Evolutionary conservation across 306 rosid species (phyloP).

Genomic region (Casuarina equisetifolia): DNA sequence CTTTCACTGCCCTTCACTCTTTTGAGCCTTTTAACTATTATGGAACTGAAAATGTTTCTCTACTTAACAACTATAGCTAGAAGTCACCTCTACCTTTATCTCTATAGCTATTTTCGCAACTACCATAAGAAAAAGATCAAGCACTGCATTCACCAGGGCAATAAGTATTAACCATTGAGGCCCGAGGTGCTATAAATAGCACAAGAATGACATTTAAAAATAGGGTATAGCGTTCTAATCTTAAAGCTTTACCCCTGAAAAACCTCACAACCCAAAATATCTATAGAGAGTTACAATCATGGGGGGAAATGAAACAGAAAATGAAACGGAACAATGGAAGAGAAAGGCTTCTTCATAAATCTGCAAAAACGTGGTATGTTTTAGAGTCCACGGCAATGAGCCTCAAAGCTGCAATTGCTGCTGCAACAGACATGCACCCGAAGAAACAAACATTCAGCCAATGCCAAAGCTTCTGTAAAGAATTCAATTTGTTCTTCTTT

Average conservation of each 20-base stretch:
- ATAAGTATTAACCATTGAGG: too few species aligned
- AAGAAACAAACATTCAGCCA: constrained; percentile 87
- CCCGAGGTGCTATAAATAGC: neutral
- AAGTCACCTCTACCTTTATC: too few species aligned
- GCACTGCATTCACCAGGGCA: too few species aligned
- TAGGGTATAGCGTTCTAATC: neutral
- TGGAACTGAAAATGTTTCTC: too few species aligned
- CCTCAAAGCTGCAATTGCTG: constrained; percentile 74
- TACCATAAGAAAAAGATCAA: too few species aligned
- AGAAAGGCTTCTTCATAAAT: constrained; percentile 44
- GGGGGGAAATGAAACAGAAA: neutral
- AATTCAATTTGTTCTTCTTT: constrained; percentile 57
- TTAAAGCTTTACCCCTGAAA: neutral
- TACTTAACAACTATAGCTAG: too few species aligned
- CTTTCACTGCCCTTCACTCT: too few species aligned
- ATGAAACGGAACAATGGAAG: constrained; percentile 2
- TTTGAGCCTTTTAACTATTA: too few species aligned
- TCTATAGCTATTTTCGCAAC: too few species aligned
- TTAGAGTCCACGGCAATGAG: constrained; percentile 83
- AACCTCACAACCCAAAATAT: too few species aligned
- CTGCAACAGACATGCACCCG: constrained; percentile 66
- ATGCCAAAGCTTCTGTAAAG: constrained; percentile 78
- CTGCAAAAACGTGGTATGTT: constrained; percentile 71
- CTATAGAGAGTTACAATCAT: neutral
- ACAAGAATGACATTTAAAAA: neutral